Evolutionary conservation across 805 yeast genomes (phyloP).

Genomic region (Saturnispora besseyi): DNA sequence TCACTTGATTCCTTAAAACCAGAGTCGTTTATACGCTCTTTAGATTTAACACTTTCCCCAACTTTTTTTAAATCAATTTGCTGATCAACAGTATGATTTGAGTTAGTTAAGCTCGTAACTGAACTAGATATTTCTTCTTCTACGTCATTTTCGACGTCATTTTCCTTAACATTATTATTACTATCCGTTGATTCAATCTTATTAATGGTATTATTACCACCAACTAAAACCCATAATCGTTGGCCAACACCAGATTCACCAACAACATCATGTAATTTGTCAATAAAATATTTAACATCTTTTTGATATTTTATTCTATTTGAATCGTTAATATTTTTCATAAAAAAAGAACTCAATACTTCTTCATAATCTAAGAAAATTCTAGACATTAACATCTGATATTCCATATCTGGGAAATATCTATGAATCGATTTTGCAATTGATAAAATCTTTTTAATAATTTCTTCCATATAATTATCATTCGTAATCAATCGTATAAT

Average conservation of each 20-base stretch:
- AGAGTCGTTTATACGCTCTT: background rate
- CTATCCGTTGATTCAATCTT: background rate
- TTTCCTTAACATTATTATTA: background rate
- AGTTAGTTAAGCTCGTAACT: background rate
- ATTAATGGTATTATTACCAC: background rate
- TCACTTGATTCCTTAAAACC: too few relatives aligned
- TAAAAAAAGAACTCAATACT: constrained; percentile 39
- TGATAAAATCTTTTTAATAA: constrained; percentile 59
- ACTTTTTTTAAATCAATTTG: background rate
- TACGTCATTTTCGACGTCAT: background rate
- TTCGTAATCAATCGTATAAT: constrained; percentile 1
- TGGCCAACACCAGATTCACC: constrained; percentile 59
- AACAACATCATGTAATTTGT: constrained; percentile 46
- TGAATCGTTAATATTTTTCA: constrained; percentile 44
- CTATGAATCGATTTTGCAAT: constrained; percentile 51
- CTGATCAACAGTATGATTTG: background rate
- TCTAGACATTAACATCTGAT: constrained; percentile 35
- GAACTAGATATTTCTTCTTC: background rate
- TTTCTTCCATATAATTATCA: constrained; percentile 45
- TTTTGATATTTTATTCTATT: constrained; percentile 31
- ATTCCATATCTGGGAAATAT: constrained; percentile 45
- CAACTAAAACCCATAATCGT: constrained; percentile 47
- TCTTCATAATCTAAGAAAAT: constrained; percentile 53
- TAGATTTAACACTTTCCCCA: background rate
- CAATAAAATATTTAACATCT: constrained; percentile 57